phyloP scores from a whole-genome alignment of 2,329 filamentous ascomycete genomes.

The Curvularia hawaiiensis region DNA sequence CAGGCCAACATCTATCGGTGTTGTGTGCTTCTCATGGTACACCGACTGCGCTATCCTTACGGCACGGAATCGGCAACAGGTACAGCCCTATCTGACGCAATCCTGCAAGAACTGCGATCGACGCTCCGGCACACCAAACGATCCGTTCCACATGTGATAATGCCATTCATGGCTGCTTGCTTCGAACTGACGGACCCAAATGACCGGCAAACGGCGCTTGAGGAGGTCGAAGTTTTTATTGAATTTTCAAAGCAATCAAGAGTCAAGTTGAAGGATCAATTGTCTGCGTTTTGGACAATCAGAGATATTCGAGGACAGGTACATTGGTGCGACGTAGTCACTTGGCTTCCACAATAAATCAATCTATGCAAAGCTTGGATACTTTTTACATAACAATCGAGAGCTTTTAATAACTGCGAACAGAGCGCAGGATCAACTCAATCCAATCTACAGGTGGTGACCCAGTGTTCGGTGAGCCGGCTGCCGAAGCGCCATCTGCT shows the following conservation, averaged over 20 bases:
- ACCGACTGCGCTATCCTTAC: conserved; percentile 13
- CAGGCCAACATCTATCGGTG: conserved; percentile 11
- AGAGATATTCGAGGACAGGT: conserved; percentile 7
- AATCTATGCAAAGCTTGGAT: not conserved
- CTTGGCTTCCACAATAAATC: conserved; percentile 1
- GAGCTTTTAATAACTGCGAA: not conserved
- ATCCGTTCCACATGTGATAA: not conserved
- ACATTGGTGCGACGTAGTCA: conserved; percentile 11
- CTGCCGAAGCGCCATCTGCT: conserved; percentile 18
- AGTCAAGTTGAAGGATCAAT: conserved; percentile 3
- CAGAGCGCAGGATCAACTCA: not conserved
- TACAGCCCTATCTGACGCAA: conserved; percentile 5
- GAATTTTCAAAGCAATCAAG: conserved; percentile 4
- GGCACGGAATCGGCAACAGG: conserved; percentile 6
- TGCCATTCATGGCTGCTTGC: conserved; percentile 8
- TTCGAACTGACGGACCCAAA: conserved; percentile 5
- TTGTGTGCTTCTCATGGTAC: conserved; percentile 7
- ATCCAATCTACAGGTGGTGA: not conserved
- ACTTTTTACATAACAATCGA: not conserved
- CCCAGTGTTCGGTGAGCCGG: conserved; percentile 16
- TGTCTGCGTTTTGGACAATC: conserved; percentile 12
- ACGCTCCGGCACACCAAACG: conserved; percentile 1
- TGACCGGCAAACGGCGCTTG: conserved; percentile 5
- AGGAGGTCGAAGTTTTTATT: not conserved
- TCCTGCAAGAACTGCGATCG: conserved; percentile 3